Evolutionary conservation across 2,329 filamentous ascomycete species (phyloP), one percentile per base, ranked within the genome.

Genomic region (Ophiostoma australiae): DNA sequence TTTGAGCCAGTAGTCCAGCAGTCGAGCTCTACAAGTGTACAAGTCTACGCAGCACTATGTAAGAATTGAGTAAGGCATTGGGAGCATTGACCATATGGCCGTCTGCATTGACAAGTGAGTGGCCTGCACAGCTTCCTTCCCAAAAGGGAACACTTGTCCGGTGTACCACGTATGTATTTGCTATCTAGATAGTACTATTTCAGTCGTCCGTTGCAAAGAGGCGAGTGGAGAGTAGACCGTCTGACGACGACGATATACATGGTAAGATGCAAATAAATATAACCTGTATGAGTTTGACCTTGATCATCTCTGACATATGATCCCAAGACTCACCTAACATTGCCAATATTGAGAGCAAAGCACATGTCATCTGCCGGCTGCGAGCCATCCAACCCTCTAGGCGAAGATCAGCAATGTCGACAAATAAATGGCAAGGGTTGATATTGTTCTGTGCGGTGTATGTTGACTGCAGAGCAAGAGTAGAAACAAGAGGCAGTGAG

Each of bases 301-400:
- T 48, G 44, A 48, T 48, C 44, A 48, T n/a, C 17, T 33, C 58
- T 33, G 58, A 33, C 27, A 63, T 33, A 63, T 63, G 58, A 63
- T 63, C 58, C 20, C 58, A 27, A 27, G n/a, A 58, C 52, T 27
- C 52, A 58, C 20, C 20, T 10, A 41, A 11, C 39, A 41, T 41
- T 17, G 4, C n/a, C 58, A 63, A 27, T 33, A 33, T 33, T 27
- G n/a, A 58, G 44, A 48, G 52, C 48, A 27, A 55, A 63, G 27
- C 58, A 63, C 58, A 63, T 63, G 58, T 20, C 27, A 63, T 63
- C 27, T 63, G 58, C 58, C 58, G 58, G 27, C 58, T 63, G 58
- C 13, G 15, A 27, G 27, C 27, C 27, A 63, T 33, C 58, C 58
- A 13, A 33, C 27, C 58, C 4, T 17, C 13, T 8, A 63, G 58